Conservation (phyloP, 768 basidiomycete genomes). For the Lyophyllum semitale region DNA sequence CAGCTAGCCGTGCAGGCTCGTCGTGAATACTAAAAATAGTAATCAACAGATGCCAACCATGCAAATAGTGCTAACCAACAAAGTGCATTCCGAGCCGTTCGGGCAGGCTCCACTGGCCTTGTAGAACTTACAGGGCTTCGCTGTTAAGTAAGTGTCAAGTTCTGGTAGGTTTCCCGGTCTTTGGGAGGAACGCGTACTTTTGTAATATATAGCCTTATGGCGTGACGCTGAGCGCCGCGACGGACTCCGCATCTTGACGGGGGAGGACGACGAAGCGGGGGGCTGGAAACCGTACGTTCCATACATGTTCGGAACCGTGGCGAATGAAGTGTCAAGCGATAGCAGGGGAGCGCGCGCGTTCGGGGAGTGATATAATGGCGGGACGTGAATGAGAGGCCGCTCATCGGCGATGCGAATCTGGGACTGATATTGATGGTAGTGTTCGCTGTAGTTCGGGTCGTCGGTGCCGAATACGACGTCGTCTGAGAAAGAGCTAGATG, state of each 20-base stretch:
- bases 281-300: slow-evolving; percentile 7
- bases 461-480: slow-evolving; percentile 36
- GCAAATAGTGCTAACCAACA: slow-evolving; percentile 40
- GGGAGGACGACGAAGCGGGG: slow-evolving; percentile 7
- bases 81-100: slow-evolving; percentile 57
- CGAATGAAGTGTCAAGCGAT: slow-evolving; percentile 21
- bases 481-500: slow-evolving; percentile 24
- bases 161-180: no score
- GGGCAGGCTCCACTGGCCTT: slow-evolving; percentile 47
- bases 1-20: slow-evolving; percentile 13
- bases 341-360: slow-evolving; percentile 13
- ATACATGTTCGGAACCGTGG: slow-evolving; percentile 11
- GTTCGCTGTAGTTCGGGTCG: slow-evolving; percentile 42
- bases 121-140: slow-evolving; percentile 64
- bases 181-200: slow-evolving; percentile 35
- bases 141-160: no score
- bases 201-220: slow-evolving; percentile 39
- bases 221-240: slow-evolving; percentile 29
- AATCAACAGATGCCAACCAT: slow-evolving; percentile 2
- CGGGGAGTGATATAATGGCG: slow-evolving; percentile 26
- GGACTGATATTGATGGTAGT: slow-evolving; percentile 42
- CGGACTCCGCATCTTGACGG: slow-evolving; percentile 13
- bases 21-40: slow-evolving; percentile 46
- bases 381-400: slow-evolving; percentile 32
- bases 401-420: slow-evolving; percentile 35